Conservation (phyloP, 208 protist genomes). For the Tritrichomonas foetus region DNA sequence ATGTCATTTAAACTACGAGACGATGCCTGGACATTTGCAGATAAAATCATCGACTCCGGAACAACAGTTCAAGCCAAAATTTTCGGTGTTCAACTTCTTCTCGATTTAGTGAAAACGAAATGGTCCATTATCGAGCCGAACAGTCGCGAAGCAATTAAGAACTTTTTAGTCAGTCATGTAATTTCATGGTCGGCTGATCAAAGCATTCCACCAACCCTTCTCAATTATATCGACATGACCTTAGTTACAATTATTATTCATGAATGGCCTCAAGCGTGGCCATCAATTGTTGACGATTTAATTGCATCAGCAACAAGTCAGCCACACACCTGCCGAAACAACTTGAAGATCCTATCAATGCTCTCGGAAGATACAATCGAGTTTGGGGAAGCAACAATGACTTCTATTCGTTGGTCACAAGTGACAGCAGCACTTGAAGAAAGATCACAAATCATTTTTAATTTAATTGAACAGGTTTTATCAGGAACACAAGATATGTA, state of each 20-base stretch:
- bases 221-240: not conserved
- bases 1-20: not conserved
- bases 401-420: not conserved
- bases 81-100: not conserved
- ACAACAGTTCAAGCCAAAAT: not conserved
- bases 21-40: not conserved
- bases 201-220: not conserved
- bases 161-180: not conserved
- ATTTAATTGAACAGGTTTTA: not conserved
- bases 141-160: not conserved
- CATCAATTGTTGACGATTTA: not conserved
- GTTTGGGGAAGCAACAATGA: not conserved
- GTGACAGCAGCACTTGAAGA: not conserved
- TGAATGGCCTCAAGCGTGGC: conserved; percentile 34
- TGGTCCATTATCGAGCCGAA: not conserved
- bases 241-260: not conserved
- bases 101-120: not conserved
- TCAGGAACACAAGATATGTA: not conserved
- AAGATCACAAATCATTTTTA: not conserved
- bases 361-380: not conserved
- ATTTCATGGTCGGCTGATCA: not conserved
- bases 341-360: not conserved
- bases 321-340: not conserved
- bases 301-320: not conserved
- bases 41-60: not conserved